Conservation (phyloP, 768 basidiomycete species). For the Agaricus subrufescens region DNA sequence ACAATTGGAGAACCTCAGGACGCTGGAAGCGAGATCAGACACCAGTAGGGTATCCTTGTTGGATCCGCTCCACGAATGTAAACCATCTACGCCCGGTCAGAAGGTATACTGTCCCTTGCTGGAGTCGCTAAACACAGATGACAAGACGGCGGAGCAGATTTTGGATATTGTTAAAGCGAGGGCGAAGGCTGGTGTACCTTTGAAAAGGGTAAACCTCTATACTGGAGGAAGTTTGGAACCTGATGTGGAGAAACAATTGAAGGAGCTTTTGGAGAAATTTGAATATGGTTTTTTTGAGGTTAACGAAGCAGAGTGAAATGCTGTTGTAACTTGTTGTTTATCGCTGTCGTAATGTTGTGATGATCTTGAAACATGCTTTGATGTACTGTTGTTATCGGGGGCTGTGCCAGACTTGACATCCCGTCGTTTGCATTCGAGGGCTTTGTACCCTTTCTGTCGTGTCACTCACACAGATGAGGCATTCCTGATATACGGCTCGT, state of each 20-base stretch:
- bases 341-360: no score
- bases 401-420: no score
- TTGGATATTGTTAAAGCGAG: constrained; percentile 36
- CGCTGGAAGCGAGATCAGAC: constrained; percentile 31
- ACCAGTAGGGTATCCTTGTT: constrained; percentile 27
- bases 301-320: constrained; percentile 23
- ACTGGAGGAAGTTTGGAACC: constrained; percentile 34
- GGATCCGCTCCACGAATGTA: constrained; percentile 13
- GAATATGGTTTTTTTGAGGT: constrained; percentile 53
- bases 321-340: no score
- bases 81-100: not conserved
- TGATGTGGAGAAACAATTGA: constrained; percentile 48
- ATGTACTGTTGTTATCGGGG: not conserved
- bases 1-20: constrained; percentile 42
- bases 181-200: constrained; percentile 35
- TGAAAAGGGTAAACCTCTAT: constrained; percentile 44
- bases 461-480: no score
- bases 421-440: no score
- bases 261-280: constrained; percentile 42
- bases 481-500: no score
- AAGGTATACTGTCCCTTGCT: constrained; percentile 46
- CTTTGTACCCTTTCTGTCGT: no score
- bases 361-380: no score
- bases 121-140: constrained; percentile 40
- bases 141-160: no score